phyloP scores from a whole-genome alignment of 2,329 filamentous ascomycete genomes.

The Rhinocladiella similis region DNA sequence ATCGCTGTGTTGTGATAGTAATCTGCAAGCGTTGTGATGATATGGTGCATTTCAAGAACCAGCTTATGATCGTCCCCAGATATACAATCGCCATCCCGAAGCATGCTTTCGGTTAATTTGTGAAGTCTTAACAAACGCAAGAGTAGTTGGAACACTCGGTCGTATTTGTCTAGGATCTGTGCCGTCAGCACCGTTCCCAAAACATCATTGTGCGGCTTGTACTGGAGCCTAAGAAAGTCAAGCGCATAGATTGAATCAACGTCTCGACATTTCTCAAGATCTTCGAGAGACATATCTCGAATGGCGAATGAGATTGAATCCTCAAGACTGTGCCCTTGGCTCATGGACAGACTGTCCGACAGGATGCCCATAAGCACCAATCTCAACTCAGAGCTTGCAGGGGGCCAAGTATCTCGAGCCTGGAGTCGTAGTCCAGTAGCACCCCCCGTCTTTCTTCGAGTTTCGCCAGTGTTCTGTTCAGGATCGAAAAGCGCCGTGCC shows the following conservation, averaged over 20 bases:
- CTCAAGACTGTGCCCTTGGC: conserved; percentile 6
- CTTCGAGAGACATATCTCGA: conserved; percentile 72
- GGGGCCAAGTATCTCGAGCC: conserved; percentile 83
- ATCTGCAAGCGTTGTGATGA: conserved; percentile 69
- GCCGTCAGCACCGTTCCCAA: conserved; percentile 73
- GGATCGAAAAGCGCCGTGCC: conserved; percentile 83
- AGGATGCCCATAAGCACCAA: conserved; percentile 85
- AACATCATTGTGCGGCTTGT: conserved; percentile 68
- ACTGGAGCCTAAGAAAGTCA: conserved; percentile 89
- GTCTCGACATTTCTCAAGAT: conserved; percentile 81
- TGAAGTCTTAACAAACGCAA: conserved; percentile 76
- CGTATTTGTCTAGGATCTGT: conserved; percentile 73
- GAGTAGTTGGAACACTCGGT: conserved; percentile 77
- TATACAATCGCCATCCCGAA: conserved; percentile 31
- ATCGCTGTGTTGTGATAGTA: conserved; percentile 83
- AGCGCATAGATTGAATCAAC: conserved; percentile 80
- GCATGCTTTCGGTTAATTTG: conserved; percentile 57
- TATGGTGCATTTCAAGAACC: conserved; percentile 74
- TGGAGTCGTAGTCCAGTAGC: conserved; percentile 81
- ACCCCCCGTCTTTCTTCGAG: conserved; percentile 66
- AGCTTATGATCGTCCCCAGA: conserved; percentile 55
- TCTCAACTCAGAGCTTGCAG: conserved; percentile 88
- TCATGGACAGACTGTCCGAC: conserved; percentile 63
- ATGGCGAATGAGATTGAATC: conserved; percentile 66
- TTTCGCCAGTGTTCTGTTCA: conserved; percentile 75